Base-by-base conservation (phyloP, 2,329 filamentous ascomycete species). In the Alternaria conjuncta region DNA sequence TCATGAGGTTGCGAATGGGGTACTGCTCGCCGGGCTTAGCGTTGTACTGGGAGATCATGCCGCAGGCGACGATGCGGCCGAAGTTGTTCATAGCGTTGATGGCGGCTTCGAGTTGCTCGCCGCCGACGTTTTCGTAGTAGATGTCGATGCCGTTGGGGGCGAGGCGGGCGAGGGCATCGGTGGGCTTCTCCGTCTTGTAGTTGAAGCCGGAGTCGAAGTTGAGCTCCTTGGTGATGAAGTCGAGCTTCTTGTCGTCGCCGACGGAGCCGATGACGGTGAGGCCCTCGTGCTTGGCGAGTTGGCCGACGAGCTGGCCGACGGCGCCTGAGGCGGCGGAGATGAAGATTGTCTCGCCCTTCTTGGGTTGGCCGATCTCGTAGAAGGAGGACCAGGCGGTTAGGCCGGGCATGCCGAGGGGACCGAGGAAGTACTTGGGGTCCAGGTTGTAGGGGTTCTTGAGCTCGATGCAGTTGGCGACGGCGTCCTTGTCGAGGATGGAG, bases 31-130 rank as follows among this genome's bases (percentile, higher is more conserved):
- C 78, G 0, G 82, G 79, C 55, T 80, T 79, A 28, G 82, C 65
- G 83, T 95, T 96, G 85, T 97, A 97, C 70, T 91, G 87, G 5
- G 88, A 89, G 78, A 96, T 93, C 88, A 93, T 88, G 46, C 84
- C 84, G 69, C 84, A 85, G 23, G 82, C 84, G 58, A 86, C 82
- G 56, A 95, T 87, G 63, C 92, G 85, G 21, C 91, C 92, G 59
- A 84, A 86, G 46, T 79, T 60, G 59, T 92, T 94, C 81, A 93
- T 83, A 55, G 84, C 82, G 25, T 86, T 82, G 51, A 94, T 80
- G 0, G 89, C 89, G 43, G 90, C 90, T 69, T 92, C 88, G 56
- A 93, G 84, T 67, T 92, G 89, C 79, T 92, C 90, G 43, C 91
- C 92, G 20, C 92, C 92, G 7, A 92, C 91, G 70, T 93, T 94